Evolutionary conservation across 768 basidiomycete genomes (phyloP), one percentile per base, ranked within the genome.

Genomic region (Auriscalpium vulgare): DNA sequence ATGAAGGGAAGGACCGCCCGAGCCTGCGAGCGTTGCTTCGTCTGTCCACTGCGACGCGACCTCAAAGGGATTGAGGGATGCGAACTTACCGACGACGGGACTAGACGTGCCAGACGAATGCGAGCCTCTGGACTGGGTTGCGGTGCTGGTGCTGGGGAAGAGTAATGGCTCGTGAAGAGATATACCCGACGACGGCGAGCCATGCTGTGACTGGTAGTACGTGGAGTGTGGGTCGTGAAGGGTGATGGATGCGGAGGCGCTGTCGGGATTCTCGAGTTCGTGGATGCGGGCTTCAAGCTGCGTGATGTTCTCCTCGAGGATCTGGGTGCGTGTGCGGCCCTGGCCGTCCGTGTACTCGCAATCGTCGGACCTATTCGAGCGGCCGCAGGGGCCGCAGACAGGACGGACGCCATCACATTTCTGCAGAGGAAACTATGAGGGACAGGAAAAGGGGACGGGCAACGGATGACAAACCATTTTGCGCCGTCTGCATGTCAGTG

Each of bases 281-380:
- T 62, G 43, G 48, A 86, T 67, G 43, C 84, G 75, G 40, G 80
- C 75, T 66, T 77, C 78, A 51, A 86, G 68, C 34, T 79, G 73
- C 1, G 75, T 71, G 34, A 85, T 72, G 2, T 79, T 78, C 37
- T 85, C 84, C 64, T 84, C 82, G 29, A 86, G 66, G 16, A 74
- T 74, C 63, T 82, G 73, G 3, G 81, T 84, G 55, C 83, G 72
- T 23, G 84, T 78, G 57, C 82, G 76, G 52, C 74, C 75, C 48
- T 77, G 78, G 4, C 81, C 81, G 62, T 86, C 85, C 5, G 80
- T 73, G 66, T 85, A 87, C 68, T 86, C 84, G 66, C 85, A 87
- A n/a, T 82, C 81, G 48, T 84, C 84, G 38, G 75, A 75, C 55
- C 82, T 80, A 37, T 82, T 79, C 40, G 79, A 77, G 8, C 73